A percentile compares a stretch with the other conserved stretches of the same genome.
These are phyloP conservation scores for Arachis stenosperma DNA, from an alignment of 306 rosid species.

Conservation along the genomic window DNA sequence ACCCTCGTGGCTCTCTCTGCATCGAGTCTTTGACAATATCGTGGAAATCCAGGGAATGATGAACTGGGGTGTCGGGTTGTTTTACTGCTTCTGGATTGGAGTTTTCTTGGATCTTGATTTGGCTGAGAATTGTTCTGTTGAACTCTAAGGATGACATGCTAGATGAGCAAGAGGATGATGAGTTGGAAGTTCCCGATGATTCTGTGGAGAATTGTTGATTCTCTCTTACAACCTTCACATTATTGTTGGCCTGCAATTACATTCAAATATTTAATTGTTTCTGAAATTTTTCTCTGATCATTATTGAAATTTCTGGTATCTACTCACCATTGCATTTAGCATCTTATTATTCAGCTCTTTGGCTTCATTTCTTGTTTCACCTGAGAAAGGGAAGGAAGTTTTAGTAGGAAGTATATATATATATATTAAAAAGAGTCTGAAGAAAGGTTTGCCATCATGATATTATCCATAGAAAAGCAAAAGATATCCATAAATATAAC, in stretches of 20 bases:
- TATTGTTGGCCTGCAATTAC: conserved; percentile 57
- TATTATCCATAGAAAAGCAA: background rate
- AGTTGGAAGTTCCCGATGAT: conserved; percentile 68
- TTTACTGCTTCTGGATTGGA: conserved; percentile 40
- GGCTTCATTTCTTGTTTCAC: conserved; percentile 43
- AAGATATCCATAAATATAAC: background rate
- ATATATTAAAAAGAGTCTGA: background rate
- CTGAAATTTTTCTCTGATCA: background rate
- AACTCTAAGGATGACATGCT: conserved; percentile 83
- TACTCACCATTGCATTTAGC: conserved; percentile 57
- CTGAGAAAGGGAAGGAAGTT: conserved; percentile 41
- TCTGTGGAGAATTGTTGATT: conserved; percentile 67
- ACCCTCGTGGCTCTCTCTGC: conserved; percentile 55
- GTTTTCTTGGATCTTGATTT: conserved; percentile 41
- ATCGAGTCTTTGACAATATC: conserved; percentile 61
- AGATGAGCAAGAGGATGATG: conserved; percentile 81
- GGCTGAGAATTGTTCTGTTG: conserved; percentile 58
- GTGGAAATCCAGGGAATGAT: conserved; percentile 47
- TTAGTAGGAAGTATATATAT: conserved; percentile 4
- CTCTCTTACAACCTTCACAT: conserved; percentile 54
- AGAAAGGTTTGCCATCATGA: background rate
- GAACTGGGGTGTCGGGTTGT: conserved; percentile 39
- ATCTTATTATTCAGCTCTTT: conserved; percentile 40
- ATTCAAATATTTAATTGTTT: conserved; percentile 24
- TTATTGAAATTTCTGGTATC: conserved; percentile 3